Percentiles rank a stretch among this genome's conserved stretches.
Conservation (phyloP, 306 rosid genomes). For the Trifolium fragiferum region DNA sequence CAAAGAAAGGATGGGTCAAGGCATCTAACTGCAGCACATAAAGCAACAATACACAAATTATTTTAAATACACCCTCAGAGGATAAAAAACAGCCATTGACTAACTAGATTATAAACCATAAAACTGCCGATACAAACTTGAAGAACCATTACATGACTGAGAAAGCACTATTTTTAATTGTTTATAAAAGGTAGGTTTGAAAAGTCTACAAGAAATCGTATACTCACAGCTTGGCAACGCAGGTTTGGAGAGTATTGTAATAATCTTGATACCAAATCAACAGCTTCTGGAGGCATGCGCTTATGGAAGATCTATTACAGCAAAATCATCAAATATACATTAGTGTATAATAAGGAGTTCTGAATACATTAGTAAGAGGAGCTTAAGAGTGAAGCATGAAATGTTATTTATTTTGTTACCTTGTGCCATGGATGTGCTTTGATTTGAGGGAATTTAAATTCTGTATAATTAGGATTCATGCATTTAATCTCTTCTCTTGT, state of each 20-base stretch:
- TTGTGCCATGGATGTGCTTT: conserved; percentile 99
- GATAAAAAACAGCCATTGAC: conserved; percentile 5
- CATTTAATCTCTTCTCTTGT: conserved; percentile 98
- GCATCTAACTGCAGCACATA: conserved; percentile 76
- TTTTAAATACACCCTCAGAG: background rate
- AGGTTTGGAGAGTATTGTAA: conserved; percentile 92
- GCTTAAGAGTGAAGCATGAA: conserved; percentile 2
- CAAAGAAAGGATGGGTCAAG: conserved; percentile 89
- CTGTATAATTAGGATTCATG: conserved; percentile 98
- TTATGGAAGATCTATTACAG: conserved; percentile 79
- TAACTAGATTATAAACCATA: conserved; percentile 21
- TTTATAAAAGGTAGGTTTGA: background rate
- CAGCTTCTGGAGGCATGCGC: conserved; percentile 99
- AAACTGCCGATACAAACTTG: conserved; percentile 23
- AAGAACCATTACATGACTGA: conserved; percentile 17
- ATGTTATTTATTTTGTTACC: conserved; percentile 51
- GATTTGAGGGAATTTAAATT: conserved; percentile 96
- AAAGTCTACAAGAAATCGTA: conserved; percentile 7
- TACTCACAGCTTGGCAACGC: conserved; percentile 91
- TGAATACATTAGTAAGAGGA: conserved; percentile 14
- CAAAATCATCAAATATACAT: conserved; percentile 22
- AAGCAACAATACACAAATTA: conserved; percentile 16
- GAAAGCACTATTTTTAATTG: background rate
- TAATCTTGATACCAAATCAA: conserved; percentile 94
- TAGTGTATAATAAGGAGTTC: conserved; percentile 24